Evolutionary conservation across 441 rosid genomes (phyloP).

Genomic region (Arabidopsis hybrid): DNA sequence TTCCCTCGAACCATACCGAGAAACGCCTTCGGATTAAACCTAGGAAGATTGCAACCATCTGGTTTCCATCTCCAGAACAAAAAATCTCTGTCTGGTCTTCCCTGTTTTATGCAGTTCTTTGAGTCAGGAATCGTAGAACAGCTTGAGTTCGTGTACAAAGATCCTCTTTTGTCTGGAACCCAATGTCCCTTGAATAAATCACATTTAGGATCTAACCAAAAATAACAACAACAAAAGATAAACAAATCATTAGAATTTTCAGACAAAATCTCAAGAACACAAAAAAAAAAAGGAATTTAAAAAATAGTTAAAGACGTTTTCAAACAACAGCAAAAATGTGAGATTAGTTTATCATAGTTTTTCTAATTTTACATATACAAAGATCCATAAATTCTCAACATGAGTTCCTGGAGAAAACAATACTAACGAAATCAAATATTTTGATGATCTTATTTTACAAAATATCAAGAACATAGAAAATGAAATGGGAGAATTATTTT

Average conservation of each 20-base stretch:
- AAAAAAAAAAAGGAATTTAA: neutral
- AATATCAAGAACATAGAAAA: neutral
- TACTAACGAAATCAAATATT: neutral
- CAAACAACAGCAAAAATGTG: neutral
- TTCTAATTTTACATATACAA: neutral
- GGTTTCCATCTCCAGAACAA: slow-evolving; percentile 97
- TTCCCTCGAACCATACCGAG: slow-evolving; percentile 66
- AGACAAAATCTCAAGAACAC: neutral
- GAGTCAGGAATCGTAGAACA: slow-evolving; percentile 74
- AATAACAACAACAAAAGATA: slow-evolving; percentile 4
- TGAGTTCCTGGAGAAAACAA: neutral
- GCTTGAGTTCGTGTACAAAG: slow-evolving; percentile 67
- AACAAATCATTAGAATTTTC: slow-evolving; percentile 2
- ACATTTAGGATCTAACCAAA: slow-evolving; percentile 53
- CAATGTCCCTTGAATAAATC: slow-evolving; percentile 73
- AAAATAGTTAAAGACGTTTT: neutral
- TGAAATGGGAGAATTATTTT: neutral
- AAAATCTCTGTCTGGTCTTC: slow-evolving; percentile 68
- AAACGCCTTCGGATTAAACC: slow-evolving; percentile 67
- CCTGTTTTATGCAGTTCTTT: slow-evolving; percentile 74
- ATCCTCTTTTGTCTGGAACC: slow-evolving; percentile 62
- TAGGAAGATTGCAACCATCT: slow-evolving; percentile 65
- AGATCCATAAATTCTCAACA: neutral
- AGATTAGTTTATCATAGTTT: neutral
- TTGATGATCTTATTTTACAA: neutral